Percentiles rank a stretch among this genome's conserved stretches.
Evolutionary conservation across 2,329 filamentous ascomycete genomes (phyloP).

Genomic region (Venturia carpophila): DNA sequence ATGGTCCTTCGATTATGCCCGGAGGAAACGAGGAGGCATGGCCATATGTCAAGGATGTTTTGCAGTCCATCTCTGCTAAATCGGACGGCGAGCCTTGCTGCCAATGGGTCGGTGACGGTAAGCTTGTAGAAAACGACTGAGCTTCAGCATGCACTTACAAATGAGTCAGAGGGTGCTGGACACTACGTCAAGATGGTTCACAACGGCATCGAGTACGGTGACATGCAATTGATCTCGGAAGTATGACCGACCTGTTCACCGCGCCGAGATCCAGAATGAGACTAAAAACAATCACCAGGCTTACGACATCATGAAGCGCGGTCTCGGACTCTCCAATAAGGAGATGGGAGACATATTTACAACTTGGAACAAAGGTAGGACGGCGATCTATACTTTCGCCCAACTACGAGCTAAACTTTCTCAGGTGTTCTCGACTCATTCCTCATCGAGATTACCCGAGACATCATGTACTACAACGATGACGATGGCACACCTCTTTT

Average conservation of each 20-base stretch:
- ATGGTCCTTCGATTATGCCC: constrained; percentile 96
- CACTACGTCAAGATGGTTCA: constrained; percentile 99
- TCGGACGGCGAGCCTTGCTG: constrained; percentile 96
- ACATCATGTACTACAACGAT: constrained; percentile 98
- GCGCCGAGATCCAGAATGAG: background rate
- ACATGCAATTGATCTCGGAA: constrained; percentile 99
- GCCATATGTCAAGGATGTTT: constrained; percentile 97
- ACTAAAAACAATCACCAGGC: constrained; percentile 50
- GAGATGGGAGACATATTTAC: constrained; percentile 93
- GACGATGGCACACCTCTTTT: constrained; percentile 84
- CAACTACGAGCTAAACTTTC: background rate
- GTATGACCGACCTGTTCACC: constrained; percentile 43
- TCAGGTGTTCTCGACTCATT: constrained; percentile 85
- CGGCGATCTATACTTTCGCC: background rate
- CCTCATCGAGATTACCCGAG: constrained; percentile 97
- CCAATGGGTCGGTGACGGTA: constrained; percentile 93
- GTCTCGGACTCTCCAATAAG: constrained; percentile 78
- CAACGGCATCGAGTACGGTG: constrained; percentile 99
- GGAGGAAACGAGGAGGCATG: constrained; percentile 97
- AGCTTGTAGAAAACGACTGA: background rate
- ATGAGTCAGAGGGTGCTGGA: constrained; percentile 65
- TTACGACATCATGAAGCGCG: constrained; percentile 99
- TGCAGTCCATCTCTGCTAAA: constrained; percentile 97
- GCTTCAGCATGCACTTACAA: background rate
- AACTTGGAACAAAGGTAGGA: constrained; percentile 87